Base-by-base conservation (phyloP, 495 filamentous ascomycete genomes). In the Aspergillus incahuasiensis region DNA sequence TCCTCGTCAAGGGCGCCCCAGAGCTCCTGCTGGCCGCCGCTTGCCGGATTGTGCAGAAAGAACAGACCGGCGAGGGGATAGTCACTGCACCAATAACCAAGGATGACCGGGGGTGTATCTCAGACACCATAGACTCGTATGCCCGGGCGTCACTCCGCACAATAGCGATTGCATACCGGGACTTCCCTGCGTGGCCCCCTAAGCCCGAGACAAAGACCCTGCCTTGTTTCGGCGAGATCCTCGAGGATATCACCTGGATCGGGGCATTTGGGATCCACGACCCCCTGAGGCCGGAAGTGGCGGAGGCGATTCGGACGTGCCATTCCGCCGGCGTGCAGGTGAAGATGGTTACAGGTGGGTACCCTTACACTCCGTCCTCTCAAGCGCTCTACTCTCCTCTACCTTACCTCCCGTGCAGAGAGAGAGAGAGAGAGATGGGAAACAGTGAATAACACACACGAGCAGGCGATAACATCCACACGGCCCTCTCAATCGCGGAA, bases 271-370 rank as follows among this genome's bases (percentile, higher is more conserved):
- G 84, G 61, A 87, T 87, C 48, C 83, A 87, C 58, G 84, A 87
- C 61, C 84, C 84, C 30, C 73, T 87, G 8, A 74, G 84, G 48
- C 82, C 84, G 1, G 90, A 90, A 57, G 90, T 95, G 19, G 77
- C 80, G 9, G 78, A 86, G 32, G 90, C 90, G 20, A 91, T 95
- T 43, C 73, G 72, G 51, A 79, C 80, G 58, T 92, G 89, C 63
- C 84, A 89, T 58, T 77, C 76, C 25, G 90, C 90, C 7, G 90
- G 90, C 52, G 89, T 95, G 16, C 74, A 88, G 49, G 87, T 94
- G 48, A 88, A 91, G 60, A 95, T 95, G 90, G 90, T 95, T 46
- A 95, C 90, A 11, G 74, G 90, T 34, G 89, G 92, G 20, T 40
- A 24, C 39, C 30, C 9, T n/a, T 7, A 4, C 19, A 20, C 21